Percentiles rank a stretch among this genome's conserved stretches.
Evolutionary conservation across 805 yeast species (phyloP).

Genomic region (Clavispora fructus): DNA sequence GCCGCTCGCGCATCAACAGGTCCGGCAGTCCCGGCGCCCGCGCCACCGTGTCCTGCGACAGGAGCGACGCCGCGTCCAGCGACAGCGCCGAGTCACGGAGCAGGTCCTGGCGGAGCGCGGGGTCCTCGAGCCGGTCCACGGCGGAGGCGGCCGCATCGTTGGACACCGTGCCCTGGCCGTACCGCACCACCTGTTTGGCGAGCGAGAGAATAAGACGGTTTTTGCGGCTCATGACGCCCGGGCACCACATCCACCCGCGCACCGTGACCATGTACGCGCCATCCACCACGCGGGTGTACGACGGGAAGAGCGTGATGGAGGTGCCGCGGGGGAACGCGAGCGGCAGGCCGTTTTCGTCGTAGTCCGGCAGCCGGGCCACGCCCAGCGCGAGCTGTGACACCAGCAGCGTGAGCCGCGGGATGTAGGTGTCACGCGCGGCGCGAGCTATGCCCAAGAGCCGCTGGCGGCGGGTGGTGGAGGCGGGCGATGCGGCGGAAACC

Average conservation of each 20-base stretch:
- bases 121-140: slow-evolving; percentile 11
- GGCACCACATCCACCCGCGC: slow-evolving; percentile 67
- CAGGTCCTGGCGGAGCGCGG: slow-evolving; percentile 4
- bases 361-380: slow-evolving; percentile 26
- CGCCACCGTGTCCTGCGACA: slow-evolving; percentile 5
- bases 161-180: slow-evolving; percentile 16
- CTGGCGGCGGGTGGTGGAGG: slow-evolving; percentile 34
- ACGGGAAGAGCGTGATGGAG: slow-evolving; percentile 45
- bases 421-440: slow-evolving; percentile 51
- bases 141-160: slow-evolving; percentile 6
- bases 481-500: background rate
- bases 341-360: slow-evolving; percentile 15
- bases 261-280: slow-evolving; percentile 50
- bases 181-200: slow-evolving; percentile 60
- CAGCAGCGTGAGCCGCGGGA: slow-evolving; percentile 47
- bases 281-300: slow-evolving; percentile 35
- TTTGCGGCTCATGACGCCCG: slow-evolving; percentile 66
- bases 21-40: slow-evolving; percentile 23
- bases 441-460: slow-evolving; percentile 46
- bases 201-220: slow-evolving; percentile 64
- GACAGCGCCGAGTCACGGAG: slow-evolving; percentile 2
- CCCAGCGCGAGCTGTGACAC: slow-evolving; percentile 46
- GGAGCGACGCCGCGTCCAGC: slow-evolving; percentile 8
- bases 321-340: slow-evolving; percentile 49
- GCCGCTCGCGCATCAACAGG: slow-evolving; percentile 53